Evolutionary conservation across 1,139 yeast species (phyloP), one percentile per base, ranked within the genome.

Genomic region (Candida sojae): DNA sequence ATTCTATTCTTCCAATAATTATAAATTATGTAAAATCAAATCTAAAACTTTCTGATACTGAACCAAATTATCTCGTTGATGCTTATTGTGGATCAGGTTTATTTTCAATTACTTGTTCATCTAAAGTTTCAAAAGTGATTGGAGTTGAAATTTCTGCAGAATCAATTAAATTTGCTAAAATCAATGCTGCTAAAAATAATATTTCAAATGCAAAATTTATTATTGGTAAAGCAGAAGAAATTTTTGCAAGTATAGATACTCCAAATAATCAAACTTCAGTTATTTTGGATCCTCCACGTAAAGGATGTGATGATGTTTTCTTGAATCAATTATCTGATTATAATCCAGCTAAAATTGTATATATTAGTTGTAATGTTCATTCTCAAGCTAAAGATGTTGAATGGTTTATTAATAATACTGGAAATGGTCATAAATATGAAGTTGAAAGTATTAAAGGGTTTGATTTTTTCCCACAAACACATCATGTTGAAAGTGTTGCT

Each of bases 81-180:
- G 97, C 99, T 0, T 93, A 93, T 70, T 93, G 99, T 75, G 99
- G 99, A 2, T 89, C 97, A 3, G 99, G 99, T 0, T 72, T 93
- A 44, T 93, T 93, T 66, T 88, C 96, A 50, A 86, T 93, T 48
- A 84, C 97, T 6, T 87, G 96, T 59, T 85, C 96, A 25, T 70
- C 79, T 23, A 85, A 88, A 39, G 96, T 91, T 11, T 85, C 87
- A 41, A 79, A 80, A 56, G 96, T 91, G 2, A 82, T 90, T 55
- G 99, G 99, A 31, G 99, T 93, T 26, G 99, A 93, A 66, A 92
- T 93, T 9, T 85, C 96, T 45, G 93, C 93, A 26, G 96, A 91
- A 57, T 86, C 96, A 46, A 96, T 93, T 49, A 82, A 82, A 61
- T 92, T 90, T 70, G 99, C 99, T 3, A 79, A 80, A 54, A 75